These are phyloP conservation scores for Boletus reticulatus DNA, from an alignment of 768 basidiomycete species.

Conservation along the genomic window DNA sequence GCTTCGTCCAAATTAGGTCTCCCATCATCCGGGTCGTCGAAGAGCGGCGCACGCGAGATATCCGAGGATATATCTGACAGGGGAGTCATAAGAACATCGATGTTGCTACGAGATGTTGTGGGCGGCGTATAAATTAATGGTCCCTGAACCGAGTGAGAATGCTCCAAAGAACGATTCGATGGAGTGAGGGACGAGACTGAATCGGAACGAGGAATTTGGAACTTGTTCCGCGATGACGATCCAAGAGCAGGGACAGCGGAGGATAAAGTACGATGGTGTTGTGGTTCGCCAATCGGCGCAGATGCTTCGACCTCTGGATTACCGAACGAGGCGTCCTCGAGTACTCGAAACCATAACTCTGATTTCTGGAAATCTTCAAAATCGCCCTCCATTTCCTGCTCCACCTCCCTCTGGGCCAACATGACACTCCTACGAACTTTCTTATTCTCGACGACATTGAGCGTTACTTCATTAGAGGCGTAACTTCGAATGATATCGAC, in stretches of 20 bases:
- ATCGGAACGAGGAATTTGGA: constrained; percentile 33
- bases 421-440: constrained; percentile 78
- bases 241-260: constrained; percentile 1
- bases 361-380: constrained; percentile 87
- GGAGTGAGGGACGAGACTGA: constrained; percentile 34
- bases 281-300: not conserved
- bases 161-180: constrained; percentile 8
- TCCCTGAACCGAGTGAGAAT: constrained; percentile 19
- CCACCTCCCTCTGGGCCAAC: constrained; percentile 80
- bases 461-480: constrained; percentile 46
- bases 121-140: constrained; percentile 18
- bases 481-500: constrained; percentile 69
- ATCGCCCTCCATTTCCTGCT: constrained; percentile 87
- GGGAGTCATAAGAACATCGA: constrained; percentile 84
- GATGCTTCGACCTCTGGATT: constrained; percentile 6
- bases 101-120: constrained; percentile 42
- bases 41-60: constrained; percentile 69
- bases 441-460: constrained; percentile 40
- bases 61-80: constrained; percentile 49
- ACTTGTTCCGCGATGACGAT: constrained; percentile 4
- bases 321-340: constrained; percentile 59
- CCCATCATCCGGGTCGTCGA: constrained; percentile 73
- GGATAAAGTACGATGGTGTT: constrained; percentile 10
- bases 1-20: constrained; percentile 58
- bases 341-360: constrained; percentile 90